A percentile compares a stretch with the other conserved stretches of the same genome.
Conservation (phyloP, 805 yeast genomes). For the Saturnispora sekii region DNA sequence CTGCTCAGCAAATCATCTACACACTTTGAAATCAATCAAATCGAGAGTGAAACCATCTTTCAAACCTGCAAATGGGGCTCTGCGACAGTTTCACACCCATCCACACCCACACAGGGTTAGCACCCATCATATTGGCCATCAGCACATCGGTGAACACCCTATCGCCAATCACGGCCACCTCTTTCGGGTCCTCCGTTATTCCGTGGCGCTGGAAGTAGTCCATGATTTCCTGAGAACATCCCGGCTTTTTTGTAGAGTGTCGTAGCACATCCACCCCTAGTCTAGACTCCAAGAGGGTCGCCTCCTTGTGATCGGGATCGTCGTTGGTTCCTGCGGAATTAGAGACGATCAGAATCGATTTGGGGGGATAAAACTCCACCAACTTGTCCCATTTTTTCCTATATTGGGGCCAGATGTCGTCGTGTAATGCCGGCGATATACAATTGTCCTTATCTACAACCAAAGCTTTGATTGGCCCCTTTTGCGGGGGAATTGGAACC, state of each 20-base stretch:
- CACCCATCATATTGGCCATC: constrained; percentile 92
- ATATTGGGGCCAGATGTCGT: constrained; percentile 72
- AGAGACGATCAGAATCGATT: constrained; percentile 65
- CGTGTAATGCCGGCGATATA: constrained; percentile 76
- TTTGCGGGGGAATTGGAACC: constrained; percentile 13
- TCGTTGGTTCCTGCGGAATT: constrained; percentile 90
- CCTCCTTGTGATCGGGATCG: constrained; percentile 52
- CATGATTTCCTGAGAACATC: constrained; percentile 62
- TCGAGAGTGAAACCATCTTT: constrained; percentile 29
- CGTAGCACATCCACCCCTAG: constrained; percentile 64
- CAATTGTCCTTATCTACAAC: constrained; percentile 95
- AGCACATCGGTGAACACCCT: constrained; percentile 82
- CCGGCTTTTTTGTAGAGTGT: constrained; percentile 74
- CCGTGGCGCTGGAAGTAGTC: constrained; percentile 45
- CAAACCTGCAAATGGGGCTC: constrained; percentile 42
- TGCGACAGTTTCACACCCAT: constrained; percentile 60
- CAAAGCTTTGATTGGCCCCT: constrained; percentile 49
- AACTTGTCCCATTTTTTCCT: constrained; percentile 45
- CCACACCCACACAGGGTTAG: constrained; percentile 73
- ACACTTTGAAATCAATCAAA: background rate
- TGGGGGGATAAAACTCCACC: constrained; percentile 48
- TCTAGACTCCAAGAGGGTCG: constrained; percentile 45
- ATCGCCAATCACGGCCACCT: constrained; percentile 85
- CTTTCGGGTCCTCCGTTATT: constrained; percentile 37
- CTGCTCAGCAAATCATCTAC: too few species aligned